Base-by-base conservation (phyloP, 306 rosid species). In the Pyrus pyrifolia region DNA sequence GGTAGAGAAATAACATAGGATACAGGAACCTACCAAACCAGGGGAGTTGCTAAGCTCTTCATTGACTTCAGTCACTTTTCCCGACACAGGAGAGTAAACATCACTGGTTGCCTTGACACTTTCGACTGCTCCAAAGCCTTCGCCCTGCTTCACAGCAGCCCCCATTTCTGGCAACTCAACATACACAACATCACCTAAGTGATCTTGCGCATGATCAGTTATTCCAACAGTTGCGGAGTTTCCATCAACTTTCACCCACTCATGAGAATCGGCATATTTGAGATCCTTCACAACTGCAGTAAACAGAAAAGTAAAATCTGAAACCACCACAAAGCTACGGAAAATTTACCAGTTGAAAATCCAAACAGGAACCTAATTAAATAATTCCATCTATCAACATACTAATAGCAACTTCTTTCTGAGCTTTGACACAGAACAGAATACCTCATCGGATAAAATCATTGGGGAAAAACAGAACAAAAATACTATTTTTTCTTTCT, bases 21-120 rank as follows among this genome's bases (percentile, higher is more conserved):
- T 30, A 67, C 21, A 4, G 72, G 76, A 68, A 85, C 97, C 81
- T 76, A 95, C 99, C 93, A 92, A 77, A 78, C 88, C 99, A 67
- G 99, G 99, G 59, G 97, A 92, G 70, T 57, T 80, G 81, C 1
- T 85, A 74, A 95, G 97, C 84, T 83, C 90, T 70, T 80, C 89
- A 46, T 95, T 95, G 68, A 95, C 84, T 86, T 88, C 82, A 29
- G 87, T 71, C 15, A 95, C 92, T 84, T 90, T 85, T 40, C 99
- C 99, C 0, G 99, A 92, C 71, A 95, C 67, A 6, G 99, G 99
- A 83, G 97, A 90, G 79, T 95, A 79, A 35, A 95, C 65, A 82
- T 95, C 99, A 77, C 99, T 95, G 15, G 97, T 92, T 71, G 99
- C 99, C 81, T 95, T 95, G 72, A 95, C 97, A 63, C 99, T 95